Evolutionary conservation across 495 filamentous ascomycete species (phyloP), one percentile per base, ranked within the genome.

Genomic region (Neurospora cerealis): DNA sequence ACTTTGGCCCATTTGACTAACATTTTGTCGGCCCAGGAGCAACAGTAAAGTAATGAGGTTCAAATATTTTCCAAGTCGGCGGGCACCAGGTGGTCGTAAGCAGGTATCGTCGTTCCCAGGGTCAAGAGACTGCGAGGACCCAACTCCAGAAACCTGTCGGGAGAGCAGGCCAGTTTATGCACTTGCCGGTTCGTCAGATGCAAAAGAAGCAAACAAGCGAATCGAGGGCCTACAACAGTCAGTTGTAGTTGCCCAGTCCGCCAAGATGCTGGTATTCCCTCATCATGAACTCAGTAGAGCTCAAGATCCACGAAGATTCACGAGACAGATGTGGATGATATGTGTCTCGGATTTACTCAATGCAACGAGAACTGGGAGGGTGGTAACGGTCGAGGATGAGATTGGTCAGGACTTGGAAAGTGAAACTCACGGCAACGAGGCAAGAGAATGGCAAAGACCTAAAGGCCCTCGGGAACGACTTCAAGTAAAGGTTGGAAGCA

Each of bases 1-100:
- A 71, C 72, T 60, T 66, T 70, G 39, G 48, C 71, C 76, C 76
- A 77, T 13, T 5, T 5, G 24, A 71, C 8, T 10, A 71, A 69
- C 75, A 66, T 62, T 24, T 36, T 19, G 54, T 19, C 28, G 28
- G 3, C 54, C 28, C 13, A 62, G 24, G 4, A 48, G n/a, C 46
- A 48, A 9, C 13, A 46, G 19, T n/a, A 46, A 10, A 28, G 15
- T 62, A 32, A 15, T 32, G 54, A 34, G 54, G 54, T 15, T 66
- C 54, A 66, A 34, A 9, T 34, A 1, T 19, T 32, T 6, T 32
- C 24, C 54, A 36, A 19, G 7, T 66, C 28, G 54, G 54, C 15
- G 54, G 28, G 5, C 28, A 17, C 15, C 28, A 36, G 15, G 15
- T 66, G 15, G 54, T 34, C 54, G 54, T 66, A 34, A 66, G 13